These are phyloP conservation scores for Aspergillus sp. DNA, from an alignment of 2,329 filamentous ascomycete genomes.

Conservation along the genomic window DNA sequence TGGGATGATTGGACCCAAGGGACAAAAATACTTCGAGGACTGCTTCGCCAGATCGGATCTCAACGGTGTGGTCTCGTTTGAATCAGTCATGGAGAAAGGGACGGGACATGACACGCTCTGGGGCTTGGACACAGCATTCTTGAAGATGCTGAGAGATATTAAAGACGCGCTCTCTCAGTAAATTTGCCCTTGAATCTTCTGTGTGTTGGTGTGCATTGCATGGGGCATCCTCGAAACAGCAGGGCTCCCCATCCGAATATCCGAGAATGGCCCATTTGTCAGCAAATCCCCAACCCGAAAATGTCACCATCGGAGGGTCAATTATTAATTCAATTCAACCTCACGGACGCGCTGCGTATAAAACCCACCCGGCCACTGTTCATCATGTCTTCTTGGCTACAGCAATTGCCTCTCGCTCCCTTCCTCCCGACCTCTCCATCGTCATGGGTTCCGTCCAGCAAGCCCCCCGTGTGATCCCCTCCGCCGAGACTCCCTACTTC, in stretches of 20 bases:
- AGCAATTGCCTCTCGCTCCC: neutral
- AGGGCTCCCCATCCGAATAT: neutral
- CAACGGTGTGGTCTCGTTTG: neutral
- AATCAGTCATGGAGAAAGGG: neutral
- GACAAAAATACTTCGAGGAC: conserved; percentile 1
- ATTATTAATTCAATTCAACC: neutral
- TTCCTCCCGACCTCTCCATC: no score
- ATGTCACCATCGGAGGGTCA: neutral
- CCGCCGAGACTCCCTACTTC: conserved; percentile 34
- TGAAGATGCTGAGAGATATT: neutral
- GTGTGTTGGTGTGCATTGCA: no score
- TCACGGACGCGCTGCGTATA: neutral
- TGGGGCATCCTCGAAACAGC: neutral
- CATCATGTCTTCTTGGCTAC: neutral
- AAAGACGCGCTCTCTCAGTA: neutral
- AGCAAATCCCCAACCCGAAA: neutral
- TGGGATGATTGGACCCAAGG: neutral
- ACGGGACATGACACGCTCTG: conserved; percentile 1
- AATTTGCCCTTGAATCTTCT: neutral
- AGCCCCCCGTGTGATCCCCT: conserved; percentile 10
- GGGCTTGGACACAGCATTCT: neutral
- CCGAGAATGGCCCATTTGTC: conserved; percentile 6
- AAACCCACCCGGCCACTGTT: neutral
- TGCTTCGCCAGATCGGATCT: neutral
- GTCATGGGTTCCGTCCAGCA: conserved; percentile 14